These are phyloP conservation scores for Cryptococcus floricola DNA, from an alignment of 1,284 basidiomycete species.

Conservation along the genomic window DNA sequence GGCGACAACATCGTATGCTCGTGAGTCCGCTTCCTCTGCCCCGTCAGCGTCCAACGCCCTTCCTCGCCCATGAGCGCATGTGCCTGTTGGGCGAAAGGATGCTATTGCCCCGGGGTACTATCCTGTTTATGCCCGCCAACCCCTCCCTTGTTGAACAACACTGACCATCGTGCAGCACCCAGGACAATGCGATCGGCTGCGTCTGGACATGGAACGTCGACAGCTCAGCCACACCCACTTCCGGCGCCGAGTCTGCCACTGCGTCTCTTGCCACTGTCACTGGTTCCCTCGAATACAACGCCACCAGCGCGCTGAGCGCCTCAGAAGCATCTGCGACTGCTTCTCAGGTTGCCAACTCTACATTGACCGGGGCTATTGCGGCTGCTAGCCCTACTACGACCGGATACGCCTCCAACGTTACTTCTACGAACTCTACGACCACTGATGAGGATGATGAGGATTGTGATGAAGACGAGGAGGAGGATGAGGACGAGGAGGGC, in stretches of 20 bases:
- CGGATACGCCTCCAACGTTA: not conserved
- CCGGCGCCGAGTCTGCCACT: constrained; percentile 1
- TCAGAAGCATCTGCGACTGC: not conserved
- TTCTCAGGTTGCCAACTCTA: not conserved
- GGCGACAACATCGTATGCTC: constrained; percentile 37
- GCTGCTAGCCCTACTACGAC: not conserved
- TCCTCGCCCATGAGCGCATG: not conserved
- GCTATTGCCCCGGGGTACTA: not conserved
- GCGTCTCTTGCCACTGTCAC: constrained; percentile 5
- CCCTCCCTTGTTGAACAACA: not conserved
- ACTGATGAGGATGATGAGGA: constrained; percentile 9
- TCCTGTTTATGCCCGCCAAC: not conserved
- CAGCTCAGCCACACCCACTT: constrained; percentile 1
- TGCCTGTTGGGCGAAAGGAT: no score
- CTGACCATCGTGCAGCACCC: constrained; percentile 16
- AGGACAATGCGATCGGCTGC: constrained; percentile 27
- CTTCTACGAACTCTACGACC: constrained; percentile 3
- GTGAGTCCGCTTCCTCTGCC: constrained; percentile 15
- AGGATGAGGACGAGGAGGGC: constrained; percentile 1
- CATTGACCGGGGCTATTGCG: not conserved
- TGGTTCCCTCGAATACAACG: not conserved
- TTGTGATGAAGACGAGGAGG: constrained; percentile 8
- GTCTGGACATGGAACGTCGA: constrained; percentile 34
- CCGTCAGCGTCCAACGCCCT: not conserved
- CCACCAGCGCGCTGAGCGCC: not conserved